Base-by-base conservation (phyloP, 306 rosid species). In the Fagus sylvatica region DNA sequence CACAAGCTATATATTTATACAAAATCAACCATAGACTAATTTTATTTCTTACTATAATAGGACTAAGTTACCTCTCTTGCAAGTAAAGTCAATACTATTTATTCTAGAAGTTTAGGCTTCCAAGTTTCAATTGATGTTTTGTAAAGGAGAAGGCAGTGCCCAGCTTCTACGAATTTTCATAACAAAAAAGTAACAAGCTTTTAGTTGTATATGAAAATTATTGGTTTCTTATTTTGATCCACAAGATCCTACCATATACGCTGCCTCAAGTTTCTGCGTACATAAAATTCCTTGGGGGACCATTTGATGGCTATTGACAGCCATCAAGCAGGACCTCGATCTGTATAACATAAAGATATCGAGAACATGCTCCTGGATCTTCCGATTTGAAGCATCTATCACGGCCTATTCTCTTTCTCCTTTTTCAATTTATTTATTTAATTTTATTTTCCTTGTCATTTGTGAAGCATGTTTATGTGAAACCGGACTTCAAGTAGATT, bases 311-410 rank as follows among this genome's bases (percentile, higher is more conserved):
- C 30, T 5, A 19, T 54, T 54, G 59, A 54, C 59, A 77, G 72
- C 75, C 78, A 77, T 64, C 34, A 66, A 32, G 13, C 15, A 36
- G 41, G 39, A 65, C 46, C 78, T 81, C 54, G 41, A 73, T 68
- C 67, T 53, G 74, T 46, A 33, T 51, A 13, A 12, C 36, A 67
- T 16, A 36, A 49, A 51, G 42, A 53, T 6, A 64, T 16, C 57
- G 19, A 73, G 82, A 68, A 77, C 76, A 77, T 77, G 79, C 85
- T 62, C 2, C 43, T 73, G 79, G 76, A 82, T 77, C 76, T 77
- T 77, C 75, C 73, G 68, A 40, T 39, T 28, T 13, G 43, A 72
- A 78, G 85, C 75, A 77, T 57, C 75, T 6, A 73, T 40, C 34
- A 46, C 2, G 1, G 7, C 40, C 17, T 33, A 12, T 30, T 32